A percentile compares a stretch with the other conserved stretches of the same genome.
Evolutionary conservation across 768 basidiomycete genomes (phyloP).

Genomic region (Boletus reticulatus): DNA sequence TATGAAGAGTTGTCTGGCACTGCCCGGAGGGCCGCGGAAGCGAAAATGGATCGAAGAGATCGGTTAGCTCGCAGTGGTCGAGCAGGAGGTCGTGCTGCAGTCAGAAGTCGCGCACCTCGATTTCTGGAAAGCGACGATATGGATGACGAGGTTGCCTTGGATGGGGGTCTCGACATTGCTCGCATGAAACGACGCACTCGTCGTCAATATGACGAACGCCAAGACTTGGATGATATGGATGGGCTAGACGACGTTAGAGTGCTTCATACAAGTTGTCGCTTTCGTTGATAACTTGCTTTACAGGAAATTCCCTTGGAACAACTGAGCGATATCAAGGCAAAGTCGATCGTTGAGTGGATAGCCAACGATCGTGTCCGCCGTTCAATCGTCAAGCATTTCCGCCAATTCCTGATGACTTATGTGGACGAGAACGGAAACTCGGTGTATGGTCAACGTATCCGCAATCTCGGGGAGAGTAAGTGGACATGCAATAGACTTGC

Average conservation of each 20-base stretch:
- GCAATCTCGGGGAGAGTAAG: constrained; percentile 91
- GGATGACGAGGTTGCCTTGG: constrained; percentile 73
- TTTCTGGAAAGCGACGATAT: constrained; percentile 84
- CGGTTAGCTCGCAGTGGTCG: constrained; percentile 64
- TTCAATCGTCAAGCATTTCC: constrained; percentile 90
- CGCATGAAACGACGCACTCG: constrained; percentile 82
- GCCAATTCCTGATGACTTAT: constrained; percentile 93
- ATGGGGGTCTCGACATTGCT: constrained; percentile 59
- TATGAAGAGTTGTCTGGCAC: constrained; percentile 63
- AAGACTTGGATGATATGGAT: constrained; percentile 87
- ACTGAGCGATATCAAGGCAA: constrained; percentile 95
- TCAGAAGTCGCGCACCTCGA: constrained; percentile 78
- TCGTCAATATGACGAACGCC: constrained; percentile 91
- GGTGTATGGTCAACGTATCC: constrained; percentile 93
- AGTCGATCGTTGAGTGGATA: constrained; percentile 98
- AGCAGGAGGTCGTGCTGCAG: constrained; percentile 70
- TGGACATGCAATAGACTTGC: constrained; percentile 8
- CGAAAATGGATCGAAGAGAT: constrained; percentile 86
- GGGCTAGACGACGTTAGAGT: constrained; percentile 77
- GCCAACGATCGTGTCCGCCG: constrained; percentile 87
- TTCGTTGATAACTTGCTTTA: constrained; percentile 13
- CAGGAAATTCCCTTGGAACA: constrained; percentile 95
- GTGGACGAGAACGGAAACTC: constrained; percentile 89
- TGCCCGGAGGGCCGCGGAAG: constrained; percentile 80
- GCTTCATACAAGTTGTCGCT: neutral